A percentile compares a stretch with the other conserved stretches of the same genome.
phyloP scores from a whole-genome alignment of 257 asterid species.

The Rhazya stricta region DNA sequence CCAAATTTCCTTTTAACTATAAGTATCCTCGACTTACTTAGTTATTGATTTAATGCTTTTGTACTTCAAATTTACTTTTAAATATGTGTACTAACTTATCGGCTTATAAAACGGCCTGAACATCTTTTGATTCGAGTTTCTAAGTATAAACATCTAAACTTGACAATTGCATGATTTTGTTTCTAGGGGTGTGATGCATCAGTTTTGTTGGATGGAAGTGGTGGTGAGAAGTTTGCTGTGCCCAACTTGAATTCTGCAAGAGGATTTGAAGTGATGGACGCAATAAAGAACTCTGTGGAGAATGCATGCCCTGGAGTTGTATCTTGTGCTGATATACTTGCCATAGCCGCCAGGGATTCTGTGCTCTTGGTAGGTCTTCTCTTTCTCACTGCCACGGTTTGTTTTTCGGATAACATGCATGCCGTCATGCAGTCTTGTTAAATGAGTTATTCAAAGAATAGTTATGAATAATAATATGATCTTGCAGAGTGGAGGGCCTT shows the following conservation, averaged over 20 bases:
- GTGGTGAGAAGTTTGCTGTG: constrained; percentile 57
- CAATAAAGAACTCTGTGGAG: constrained; percentile 59
- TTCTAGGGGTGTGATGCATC: constrained; percentile 87
- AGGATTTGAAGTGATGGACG: constrained; percentile 74
- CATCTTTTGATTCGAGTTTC: not conserved
- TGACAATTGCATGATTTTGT: not conserved
- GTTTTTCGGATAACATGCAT: not conserved
- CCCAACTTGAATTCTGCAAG: constrained; percentile 72
- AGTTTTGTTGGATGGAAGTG: constrained; percentile 63
- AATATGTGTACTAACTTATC: no score
- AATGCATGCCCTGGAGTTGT: constrained; percentile 56
- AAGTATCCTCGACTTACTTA: no score
- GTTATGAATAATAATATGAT: not conserved
- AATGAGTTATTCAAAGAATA: no score
- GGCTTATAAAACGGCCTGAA: no score
- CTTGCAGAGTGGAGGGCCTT: constrained; percentile 72
- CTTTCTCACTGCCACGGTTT: not conserved
- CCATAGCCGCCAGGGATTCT: constrained; percentile 71
- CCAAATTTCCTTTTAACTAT: no score
- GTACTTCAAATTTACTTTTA: no score
- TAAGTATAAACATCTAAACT: not conserved
- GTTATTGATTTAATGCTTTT: no score
- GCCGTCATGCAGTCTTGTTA: not conserved
- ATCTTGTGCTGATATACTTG: constrained; percentile 70
- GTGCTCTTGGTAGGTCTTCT: constrained; percentile 45